Percentiles rank a stretch among this genome's conserved stretches.
These are phyloP conservation scores for Starmera stellimalicola DNA, from an alignment of 1,139 yeast species.

Conservation along the genomic window DNA sequence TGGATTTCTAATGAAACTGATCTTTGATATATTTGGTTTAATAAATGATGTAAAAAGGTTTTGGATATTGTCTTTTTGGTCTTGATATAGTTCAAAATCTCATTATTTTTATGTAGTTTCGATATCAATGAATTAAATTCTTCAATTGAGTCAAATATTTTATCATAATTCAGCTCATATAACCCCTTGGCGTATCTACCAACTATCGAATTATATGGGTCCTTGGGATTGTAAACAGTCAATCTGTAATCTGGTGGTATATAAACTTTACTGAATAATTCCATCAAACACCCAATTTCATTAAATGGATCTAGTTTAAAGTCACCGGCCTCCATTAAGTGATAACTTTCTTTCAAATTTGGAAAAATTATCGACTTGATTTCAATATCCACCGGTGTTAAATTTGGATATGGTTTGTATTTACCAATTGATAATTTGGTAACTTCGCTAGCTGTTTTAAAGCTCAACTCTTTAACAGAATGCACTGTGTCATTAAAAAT, in stretches of 20 bases:
- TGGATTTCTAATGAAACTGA: slow-evolving; percentile 68
- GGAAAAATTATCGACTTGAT: slow-evolving; percentile 21
- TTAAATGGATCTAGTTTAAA: slow-evolving; percentile 57
- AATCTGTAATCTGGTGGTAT: slow-evolving; percentile 34
- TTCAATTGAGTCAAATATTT: slow-evolving; percentile 25
- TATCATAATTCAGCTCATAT: slow-evolving; percentile 26
- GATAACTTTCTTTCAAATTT: slow-evolving; percentile 21
- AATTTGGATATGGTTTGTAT: slow-evolving; percentile 10
- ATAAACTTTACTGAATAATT: slow-evolving; percentile 32
- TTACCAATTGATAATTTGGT: slow-evolving; percentile 6
- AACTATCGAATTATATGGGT: slow-evolving; percentile 35
- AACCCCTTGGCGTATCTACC: slow-evolving; percentile 35
- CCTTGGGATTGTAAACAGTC: slow-evolving; percentile 23
- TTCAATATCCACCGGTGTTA: slow-evolving; percentile 8
- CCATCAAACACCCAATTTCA: slow-evolving; percentile 61
- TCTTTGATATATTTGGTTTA: slow-evolving; percentile 66
- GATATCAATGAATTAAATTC: slow-evolving; percentile 32
- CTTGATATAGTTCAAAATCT: slow-evolving; percentile 26
- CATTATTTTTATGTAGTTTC: slow-evolving; percentile 24
- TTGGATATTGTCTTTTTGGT: slow-evolving; percentile 39
- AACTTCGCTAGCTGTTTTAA: slow-evolving; percentile 9
- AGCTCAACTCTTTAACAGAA: slow-evolving; percentile 3
- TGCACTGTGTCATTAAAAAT: slow-evolving; percentile 5
- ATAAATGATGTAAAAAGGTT: slow-evolving; percentile 53
- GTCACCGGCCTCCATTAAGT: slow-evolving; percentile 16